Conservation (phyloP, 2,329 filamentous ascomycete genomes). For the Coniella vitis region DNA sequence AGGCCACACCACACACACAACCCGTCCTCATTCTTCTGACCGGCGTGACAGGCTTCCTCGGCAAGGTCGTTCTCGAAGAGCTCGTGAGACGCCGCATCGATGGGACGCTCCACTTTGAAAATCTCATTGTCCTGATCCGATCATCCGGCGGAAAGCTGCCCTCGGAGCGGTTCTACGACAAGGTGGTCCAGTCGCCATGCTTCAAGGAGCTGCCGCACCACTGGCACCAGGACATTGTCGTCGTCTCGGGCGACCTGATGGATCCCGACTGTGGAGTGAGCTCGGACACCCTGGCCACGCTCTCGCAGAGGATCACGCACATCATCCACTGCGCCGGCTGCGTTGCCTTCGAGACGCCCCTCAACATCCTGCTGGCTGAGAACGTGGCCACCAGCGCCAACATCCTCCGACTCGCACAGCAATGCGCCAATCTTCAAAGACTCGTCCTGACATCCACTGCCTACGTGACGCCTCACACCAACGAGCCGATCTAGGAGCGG, state of each 20-base stretch:
- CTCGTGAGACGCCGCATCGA: slow-evolving; percentile 8
- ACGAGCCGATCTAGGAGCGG: slow-evolving; percentile 13
- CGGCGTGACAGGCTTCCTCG: slow-evolving; percentile 17
- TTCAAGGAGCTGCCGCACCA: slow-evolving; percentile 6
- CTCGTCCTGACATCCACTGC: slow-evolving; percentile 14
- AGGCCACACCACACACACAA: background rate
- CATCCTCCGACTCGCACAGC: slow-evolving; percentile 7
- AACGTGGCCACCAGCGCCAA: slow-evolving; percentile 14
- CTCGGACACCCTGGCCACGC: background rate
- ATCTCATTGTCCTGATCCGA: slow-evolving; percentile 8
- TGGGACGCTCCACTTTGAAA: slow-evolving; percentile 5
- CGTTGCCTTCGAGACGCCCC: slow-evolving; percentile 11
- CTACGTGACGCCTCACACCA: slow-evolving; percentile 12
- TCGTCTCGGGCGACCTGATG: slow-evolving; percentile 14
- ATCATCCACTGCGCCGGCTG: slow-evolving; percentile 16
- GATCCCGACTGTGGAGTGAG: slow-evolving; percentile 9
- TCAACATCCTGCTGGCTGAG: slow-evolving; percentile 10
- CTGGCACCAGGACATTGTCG: slow-evolving; percentile 8
- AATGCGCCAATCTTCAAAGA: slow-evolving; percentile 1
- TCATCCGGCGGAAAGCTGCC: slow-evolving; percentile 1
- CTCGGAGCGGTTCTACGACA: slow-evolving; percentile 1
- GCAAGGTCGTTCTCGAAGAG: slow-evolving; percentile 16
- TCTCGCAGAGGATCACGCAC: slow-evolving; percentile 9
- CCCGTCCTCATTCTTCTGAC: slow-evolving; percentile 12
- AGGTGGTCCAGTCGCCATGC: slow-evolving; percentile 10